Percentiles rank a stretch among this genome's conserved stretches.
Evolutionary conservation across 139 green algal species (phyloP).

Genomic region (Chlamydomonas eustigma): DNA sequence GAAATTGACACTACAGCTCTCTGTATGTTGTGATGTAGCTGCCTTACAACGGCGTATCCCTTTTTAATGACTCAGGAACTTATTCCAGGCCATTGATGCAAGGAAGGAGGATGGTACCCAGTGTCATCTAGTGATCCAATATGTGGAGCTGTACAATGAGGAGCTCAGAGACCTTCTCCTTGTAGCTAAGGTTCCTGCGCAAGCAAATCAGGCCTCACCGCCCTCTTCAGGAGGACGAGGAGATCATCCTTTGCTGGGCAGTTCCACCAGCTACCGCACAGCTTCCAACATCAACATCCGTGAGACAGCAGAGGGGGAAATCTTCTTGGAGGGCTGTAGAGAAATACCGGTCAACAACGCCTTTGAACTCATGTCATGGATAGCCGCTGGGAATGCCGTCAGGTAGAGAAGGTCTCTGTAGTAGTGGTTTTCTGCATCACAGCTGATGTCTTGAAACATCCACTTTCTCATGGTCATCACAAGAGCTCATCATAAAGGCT

Average conservation of each 20-base stretch:
- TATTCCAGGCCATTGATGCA: neutral
- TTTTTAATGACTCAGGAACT: too few relatives aligned
- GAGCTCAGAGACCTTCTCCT: conserved; percentile 57
- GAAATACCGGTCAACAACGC: conserved; percentile 51
- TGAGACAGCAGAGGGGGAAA: conserved; percentile 29
- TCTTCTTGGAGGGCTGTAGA: conserved; percentile 38
- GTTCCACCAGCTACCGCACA: conserved; percentile 16
- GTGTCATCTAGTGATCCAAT: conserved; percentile 44
- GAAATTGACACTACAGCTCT: too few relatives aligned
- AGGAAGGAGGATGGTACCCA: conserved; percentile 30
- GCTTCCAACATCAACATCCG: conserved; percentile 15
- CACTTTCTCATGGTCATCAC: conserved; percentile 59
- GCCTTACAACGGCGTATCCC: too few relatives aligned
- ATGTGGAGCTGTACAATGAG: conserved; percentile 74
- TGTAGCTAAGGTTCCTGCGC: conserved; percentile 8
- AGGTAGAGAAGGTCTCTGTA: too few relatives aligned
- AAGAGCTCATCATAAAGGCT: too few relatives aligned
- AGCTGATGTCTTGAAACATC: conserved; percentile 29
- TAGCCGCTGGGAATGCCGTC: neutral
- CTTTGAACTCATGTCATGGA: neutral
- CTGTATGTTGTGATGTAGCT: too few relatives aligned
- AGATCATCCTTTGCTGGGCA: conserved; percentile 29
- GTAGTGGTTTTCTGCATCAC: conserved; percentile 25
- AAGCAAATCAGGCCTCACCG: neutral
- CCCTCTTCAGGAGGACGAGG: conserved; percentile 14